phyloP scores from a whole-genome alignment of 2,329 filamentous ascomycete genomes.

The Cylindrodendrum hubeiense region DNA sequence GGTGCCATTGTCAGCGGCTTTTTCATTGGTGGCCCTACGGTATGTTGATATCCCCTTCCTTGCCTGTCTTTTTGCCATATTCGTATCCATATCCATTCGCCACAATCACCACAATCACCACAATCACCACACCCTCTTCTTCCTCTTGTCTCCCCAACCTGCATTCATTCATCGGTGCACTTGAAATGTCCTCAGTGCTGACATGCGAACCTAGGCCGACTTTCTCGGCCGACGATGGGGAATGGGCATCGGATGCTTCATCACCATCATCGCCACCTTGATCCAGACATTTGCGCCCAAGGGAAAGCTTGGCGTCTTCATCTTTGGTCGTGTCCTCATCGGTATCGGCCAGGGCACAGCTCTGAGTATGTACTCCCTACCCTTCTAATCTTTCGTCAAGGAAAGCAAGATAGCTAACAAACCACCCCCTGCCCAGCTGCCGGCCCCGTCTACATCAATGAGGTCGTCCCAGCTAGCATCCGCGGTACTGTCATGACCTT shows the following conservation, averaged over 20 bases:
- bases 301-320: constrained; percentile 73
- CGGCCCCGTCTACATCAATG: constrained; percentile 78
- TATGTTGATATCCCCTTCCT: constrained; percentile 32
- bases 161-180: not conserved
- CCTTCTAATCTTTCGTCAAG: not conserved
- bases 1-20: constrained; percentile 78
- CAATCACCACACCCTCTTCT: constrained; percentile 14
- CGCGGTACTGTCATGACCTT: constrained; percentile 75
- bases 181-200: constrained; percentile 29
- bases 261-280: constrained; percentile 77
- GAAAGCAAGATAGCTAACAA: not conserved
- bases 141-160: not conserved
- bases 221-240: constrained; percentile 72
- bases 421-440: constrained; percentile 57
- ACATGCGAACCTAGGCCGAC: constrained; percentile 58
- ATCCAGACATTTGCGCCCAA: constrained; percentile 75
- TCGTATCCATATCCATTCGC: too few species aligned
- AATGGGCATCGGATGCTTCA: constrained; percentile 73
- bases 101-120: too few species aligned
- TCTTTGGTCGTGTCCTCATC: constrained; percentile 76
- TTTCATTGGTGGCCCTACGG: constrained; percentile 75
- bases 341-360: constrained; percentile 79
- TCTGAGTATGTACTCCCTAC: constrained; percentile 53
- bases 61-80: too few species aligned
- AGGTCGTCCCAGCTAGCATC: constrained; percentile 73